Evolutionary conservation across 2,329 filamentous ascomycete species (phyloP).

Genomic region (Colletotrichum falcatum): DNA sequence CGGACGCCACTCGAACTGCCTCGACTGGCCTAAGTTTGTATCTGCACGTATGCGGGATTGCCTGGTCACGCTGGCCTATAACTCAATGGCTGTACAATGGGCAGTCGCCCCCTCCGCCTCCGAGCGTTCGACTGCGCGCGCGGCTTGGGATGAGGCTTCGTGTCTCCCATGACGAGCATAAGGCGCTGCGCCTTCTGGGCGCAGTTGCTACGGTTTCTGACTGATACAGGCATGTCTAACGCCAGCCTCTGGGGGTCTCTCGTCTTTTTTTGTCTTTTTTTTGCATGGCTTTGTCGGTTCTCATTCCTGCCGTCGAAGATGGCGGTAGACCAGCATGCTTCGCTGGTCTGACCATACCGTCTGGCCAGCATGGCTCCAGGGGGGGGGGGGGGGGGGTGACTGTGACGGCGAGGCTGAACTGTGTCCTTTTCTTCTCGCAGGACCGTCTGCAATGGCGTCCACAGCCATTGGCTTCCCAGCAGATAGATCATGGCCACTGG

Average conservation of each 20-base stretch:
- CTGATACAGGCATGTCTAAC: neutral
- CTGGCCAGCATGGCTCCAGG: neutral
- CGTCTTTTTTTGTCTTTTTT: neutral
- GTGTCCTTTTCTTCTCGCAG: neutral
- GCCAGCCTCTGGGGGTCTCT: neutral
- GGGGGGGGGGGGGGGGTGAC: no score
- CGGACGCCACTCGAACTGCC: neutral
- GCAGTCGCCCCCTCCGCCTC: neutral
- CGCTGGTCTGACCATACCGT: neutral
- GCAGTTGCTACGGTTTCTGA: neutral
- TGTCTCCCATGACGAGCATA: constrained; percentile 2
- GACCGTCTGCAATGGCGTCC: neutral
- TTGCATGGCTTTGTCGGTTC: neutral
- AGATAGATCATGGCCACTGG: neutral
- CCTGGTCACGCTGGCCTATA: neutral
- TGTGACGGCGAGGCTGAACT: neutral
- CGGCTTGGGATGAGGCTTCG: neutral
- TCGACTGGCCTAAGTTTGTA: neutral
- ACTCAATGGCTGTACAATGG: neutral
- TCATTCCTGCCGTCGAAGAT: neutral
- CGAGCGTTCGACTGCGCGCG: neutral
- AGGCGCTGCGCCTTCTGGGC: neutral
- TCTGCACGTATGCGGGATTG: neutral
- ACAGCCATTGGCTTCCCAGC: neutral
- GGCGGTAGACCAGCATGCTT: no score